These are phyloP conservation scores for Eucalyptus erythrocorys DNA, from an alignment of 345 rosid genomes.

Conservation along the genomic window DNA sequence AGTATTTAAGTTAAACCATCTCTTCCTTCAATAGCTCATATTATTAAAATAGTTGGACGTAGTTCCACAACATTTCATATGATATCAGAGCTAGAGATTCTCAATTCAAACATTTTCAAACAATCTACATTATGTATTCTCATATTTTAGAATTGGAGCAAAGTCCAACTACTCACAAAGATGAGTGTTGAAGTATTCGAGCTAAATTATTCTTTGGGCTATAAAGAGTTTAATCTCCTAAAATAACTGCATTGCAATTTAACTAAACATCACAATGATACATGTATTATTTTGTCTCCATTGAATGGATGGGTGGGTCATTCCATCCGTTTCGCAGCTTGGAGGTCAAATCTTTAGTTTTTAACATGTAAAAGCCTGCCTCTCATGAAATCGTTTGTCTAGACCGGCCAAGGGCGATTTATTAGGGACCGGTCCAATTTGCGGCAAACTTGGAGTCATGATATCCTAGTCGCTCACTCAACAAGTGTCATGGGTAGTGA, in stretches of 20 bases:
- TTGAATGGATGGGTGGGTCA: neutral
- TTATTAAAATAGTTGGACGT: too few species aligned
- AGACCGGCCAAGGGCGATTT: neutral
- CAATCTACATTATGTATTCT: rapidly evolving
- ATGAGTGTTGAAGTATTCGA: neutral
- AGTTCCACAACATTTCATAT: rapidly evolving
- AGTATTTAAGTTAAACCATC: too few species aligned
- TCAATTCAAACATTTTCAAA: too few species aligned
- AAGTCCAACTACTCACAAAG: neutral
- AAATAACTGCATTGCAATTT: rapidly evolving
- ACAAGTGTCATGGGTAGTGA: too few species aligned
- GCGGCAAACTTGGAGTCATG: too few species aligned
- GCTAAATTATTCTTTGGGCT: neutral
- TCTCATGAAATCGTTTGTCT: neutral
- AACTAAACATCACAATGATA: neutral
- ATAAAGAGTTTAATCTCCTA: neutral
- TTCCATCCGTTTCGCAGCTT: neutral
- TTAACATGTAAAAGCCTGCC: rapidly evolving
- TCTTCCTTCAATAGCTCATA: too few species aligned
- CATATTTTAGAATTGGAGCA: neutral
- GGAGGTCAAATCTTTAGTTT: neutral
- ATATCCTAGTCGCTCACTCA: too few species aligned
- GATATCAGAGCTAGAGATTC: too few species aligned
- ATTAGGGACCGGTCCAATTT: neutral
- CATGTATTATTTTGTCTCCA: rapidly evolving